These are phyloP conservation scores for Rhizophora mangle DNA, from an alignment of 345 rosid genomes.

Conservation along the genomic window DNA sequence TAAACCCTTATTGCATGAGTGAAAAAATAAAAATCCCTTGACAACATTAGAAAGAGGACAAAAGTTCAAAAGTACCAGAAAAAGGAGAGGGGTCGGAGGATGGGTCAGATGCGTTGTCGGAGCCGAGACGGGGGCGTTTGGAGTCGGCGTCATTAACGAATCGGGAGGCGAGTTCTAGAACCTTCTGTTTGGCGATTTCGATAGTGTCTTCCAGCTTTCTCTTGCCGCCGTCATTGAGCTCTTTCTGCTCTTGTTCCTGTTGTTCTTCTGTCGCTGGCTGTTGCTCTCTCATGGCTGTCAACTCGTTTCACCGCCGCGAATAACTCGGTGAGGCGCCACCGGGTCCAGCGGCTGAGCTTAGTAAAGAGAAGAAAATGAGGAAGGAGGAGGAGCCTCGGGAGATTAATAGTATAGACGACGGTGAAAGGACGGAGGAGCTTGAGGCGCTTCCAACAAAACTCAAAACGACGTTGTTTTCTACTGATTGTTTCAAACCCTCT, in stretches of 20 bases:
- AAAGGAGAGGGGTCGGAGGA: constrained; percentile 10
- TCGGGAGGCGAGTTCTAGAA: constrained; percentile 24
- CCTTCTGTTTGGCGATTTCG: constrained; percentile 26
- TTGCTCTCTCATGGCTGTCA: constrained; percentile 17
- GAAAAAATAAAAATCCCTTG: neutral
- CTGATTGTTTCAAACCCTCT: no score
- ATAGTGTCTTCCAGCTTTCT: constrained; percentile 19
- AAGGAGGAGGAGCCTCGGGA: neutral
- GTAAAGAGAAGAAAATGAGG: neutral
- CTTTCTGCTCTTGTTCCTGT: constrained; percentile 2
- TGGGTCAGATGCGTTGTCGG: neutral
- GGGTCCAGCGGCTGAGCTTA: constrained; percentile 1
- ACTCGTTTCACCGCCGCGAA: neutral
- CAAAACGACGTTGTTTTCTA: no score
- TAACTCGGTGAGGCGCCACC: constrained; percentile 6
- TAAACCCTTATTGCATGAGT: neutral
- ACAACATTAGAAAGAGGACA: neutral
- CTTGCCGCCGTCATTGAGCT: constrained; percentile 14
- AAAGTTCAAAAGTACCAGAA: constrained; percentile 5
- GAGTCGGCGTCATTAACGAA: constrained; percentile 23
- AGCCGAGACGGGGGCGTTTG: constrained; percentile 22
- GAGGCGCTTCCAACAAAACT: no score
- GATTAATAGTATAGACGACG: neutral
- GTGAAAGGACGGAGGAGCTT: no score
- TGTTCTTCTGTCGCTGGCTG: neutral